Base-by-base conservation (phyloP, 345 rosid species). In the Triadica sebifera region DNA sequence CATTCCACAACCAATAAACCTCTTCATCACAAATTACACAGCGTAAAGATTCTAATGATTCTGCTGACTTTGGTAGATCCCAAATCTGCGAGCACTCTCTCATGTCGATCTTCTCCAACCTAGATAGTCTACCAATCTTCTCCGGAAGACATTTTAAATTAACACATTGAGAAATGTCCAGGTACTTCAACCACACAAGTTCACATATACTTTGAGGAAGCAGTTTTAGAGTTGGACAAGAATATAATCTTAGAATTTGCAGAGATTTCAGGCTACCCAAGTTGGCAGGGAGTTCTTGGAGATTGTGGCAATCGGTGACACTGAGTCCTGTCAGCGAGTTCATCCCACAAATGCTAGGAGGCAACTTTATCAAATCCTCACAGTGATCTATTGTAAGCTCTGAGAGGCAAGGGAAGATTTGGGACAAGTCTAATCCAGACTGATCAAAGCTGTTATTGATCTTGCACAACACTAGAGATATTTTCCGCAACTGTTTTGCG, bases 101-200 rank as follows among this genome's bases (percentile, higher is more conserved):
- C 99, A 95, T 91, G 86, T 95, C 97, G 4, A 95, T 89, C 89
- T 91, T 91, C 81, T 90, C 96, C 65, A 95, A 81, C 62, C 70
- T 85, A 22, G 62, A 58, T 70, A 93, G 74, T 34, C 78, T 81
- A 45, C 92, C 92, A 0, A 93, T 87, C 39, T 84, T 76, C 45
- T 86, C 83, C 0, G 98, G 99, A 67, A 95, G 92, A 70, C 74
- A 52, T 50, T 58, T 68, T 79, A 95, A 20, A 70, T 77, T 87
- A 25, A 93, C 84, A 67, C 99, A 93, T 29, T 90, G 93, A 4
- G 97, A 92, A 52, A 95, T 82, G 69, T 95, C 97, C 0, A 95
- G 81, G 82, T 89, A 92, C 74, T 89, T 84, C 72, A 95, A 83
- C 67, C 58, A 12, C 12, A 60, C 50, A 8, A 95, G 83, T 78